Percentiles rank a stretch among this genome's conserved stretches.
These are phyloP conservation scores for Hortiboletus campestris DNA, from an alignment of 768 basidiomycete species.

Conservation along the genomic window DNA sequence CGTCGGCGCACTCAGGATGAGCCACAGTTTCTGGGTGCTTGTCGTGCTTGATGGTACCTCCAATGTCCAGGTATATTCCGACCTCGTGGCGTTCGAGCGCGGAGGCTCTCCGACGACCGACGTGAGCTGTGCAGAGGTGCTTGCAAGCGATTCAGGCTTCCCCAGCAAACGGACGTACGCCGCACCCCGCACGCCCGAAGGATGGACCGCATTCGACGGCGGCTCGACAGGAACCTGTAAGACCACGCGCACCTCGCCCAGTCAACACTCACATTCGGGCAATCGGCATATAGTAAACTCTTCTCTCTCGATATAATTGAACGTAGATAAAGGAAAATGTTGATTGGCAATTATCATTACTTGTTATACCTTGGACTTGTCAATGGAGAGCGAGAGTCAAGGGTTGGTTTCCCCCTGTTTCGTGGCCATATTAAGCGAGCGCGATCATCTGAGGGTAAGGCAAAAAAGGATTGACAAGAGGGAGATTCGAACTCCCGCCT, in stretches of 20 bases:
- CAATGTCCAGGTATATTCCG: slow-evolving; percentile 42
- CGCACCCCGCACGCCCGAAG: slow-evolving; percentile 48
- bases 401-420: no score
- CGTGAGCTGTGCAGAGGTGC: slow-evolving; percentile 39
- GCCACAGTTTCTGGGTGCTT: slow-evolving; percentile 16
- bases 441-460: no score
- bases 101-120: slow-evolving; percentile 48
- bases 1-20: slow-evolving; percentile 39
- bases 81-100: slow-evolving; percentile 15
- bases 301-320: not conserved
- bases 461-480: slow-evolving; percentile 27
- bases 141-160: slow-evolving; percentile 25
- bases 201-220: slow-evolving; percentile 47
- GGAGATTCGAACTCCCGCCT: slow-evolving; percentile 36
- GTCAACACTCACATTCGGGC: not conserved
- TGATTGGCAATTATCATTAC: not conserved
- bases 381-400: no score
- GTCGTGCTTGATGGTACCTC: slow-evolving; percentile 29
- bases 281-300: slow-evolving; percentile 1
- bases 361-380: no score
- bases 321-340: slow-evolving; percentile 9
- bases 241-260: no score
- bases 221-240: slow-evolving; percentile 50
- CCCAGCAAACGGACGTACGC: slow-evolving; percentile 48
- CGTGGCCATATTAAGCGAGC: no score